Evolutionary conservation across 495 filamentous ascomycete species (phyloP).

Genomic region (Lasiosphaeriaceae sp.): DNA sequence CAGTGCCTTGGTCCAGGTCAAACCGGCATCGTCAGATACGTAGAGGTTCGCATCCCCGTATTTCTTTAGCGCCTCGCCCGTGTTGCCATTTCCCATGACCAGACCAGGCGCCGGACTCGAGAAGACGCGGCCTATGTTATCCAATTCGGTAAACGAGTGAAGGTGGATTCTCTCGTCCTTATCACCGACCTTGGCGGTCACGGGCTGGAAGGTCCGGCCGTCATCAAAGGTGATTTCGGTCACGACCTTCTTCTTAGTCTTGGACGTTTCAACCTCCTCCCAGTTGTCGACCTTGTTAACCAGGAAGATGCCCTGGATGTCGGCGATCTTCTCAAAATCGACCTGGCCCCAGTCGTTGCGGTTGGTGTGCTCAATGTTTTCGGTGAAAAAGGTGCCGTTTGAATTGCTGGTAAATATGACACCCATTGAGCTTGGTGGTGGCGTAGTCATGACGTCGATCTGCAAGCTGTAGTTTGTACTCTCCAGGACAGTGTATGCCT

Average conservation of each 20-base stretch:
- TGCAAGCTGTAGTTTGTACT: constrained; percentile 97
- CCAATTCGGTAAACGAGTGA: constrained; percentile 80
- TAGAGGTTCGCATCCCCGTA: constrained; percentile 68
- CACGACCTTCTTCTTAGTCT: constrained; percentile 59
- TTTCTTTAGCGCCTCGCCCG: constrained; percentile 62
- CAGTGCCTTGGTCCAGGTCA: constrained; percentile 71
- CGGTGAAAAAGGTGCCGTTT: constrained; percentile 90
- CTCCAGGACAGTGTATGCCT: constrained; percentile 90
- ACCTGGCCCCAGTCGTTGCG: constrained; percentile 65
- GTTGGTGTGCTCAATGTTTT: constrained; percentile 89
- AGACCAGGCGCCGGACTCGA: constrained; percentile 91
- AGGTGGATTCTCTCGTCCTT: constrained; percentile 70
- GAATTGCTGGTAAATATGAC: constrained; percentile 90
- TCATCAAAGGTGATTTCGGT: constrained; percentile 92
- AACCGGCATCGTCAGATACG: constrained; percentile 86
- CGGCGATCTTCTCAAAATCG: constrained; percentile 88
- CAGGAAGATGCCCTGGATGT: constrained; percentile 85
- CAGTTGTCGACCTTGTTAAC: constrained; percentile 88
- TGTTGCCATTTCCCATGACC: constrained; percentile 90
- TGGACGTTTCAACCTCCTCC: constrained; percentile 60
- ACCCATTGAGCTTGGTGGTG: constrained; percentile 65
- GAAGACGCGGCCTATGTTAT: constrained; percentile 80
- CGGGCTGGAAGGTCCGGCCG: constrained; percentile 65
- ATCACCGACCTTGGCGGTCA: constrained; percentile 29
- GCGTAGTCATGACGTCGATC: constrained; percentile 79